Evolutionary conservation across 352 stramenopile species (phyloP).

Genomic region (Globisporangium nunn): DNA sequence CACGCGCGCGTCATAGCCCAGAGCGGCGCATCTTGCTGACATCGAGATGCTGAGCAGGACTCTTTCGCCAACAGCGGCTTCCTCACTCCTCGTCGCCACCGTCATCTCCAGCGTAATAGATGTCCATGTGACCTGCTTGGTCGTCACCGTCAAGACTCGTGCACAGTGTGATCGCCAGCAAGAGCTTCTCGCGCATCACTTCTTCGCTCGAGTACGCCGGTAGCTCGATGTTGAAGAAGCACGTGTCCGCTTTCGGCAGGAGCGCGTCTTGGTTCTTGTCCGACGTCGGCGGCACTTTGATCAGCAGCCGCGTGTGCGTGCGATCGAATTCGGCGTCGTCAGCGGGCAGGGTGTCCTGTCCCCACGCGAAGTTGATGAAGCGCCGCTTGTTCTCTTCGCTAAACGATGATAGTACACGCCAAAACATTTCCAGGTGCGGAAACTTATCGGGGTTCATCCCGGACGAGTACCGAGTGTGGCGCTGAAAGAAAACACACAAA

Average conservation of each 20-base stretch:
- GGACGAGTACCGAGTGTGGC: slow-evolving; percentile 73
- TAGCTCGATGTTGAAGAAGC: slow-evolving; percentile 83
- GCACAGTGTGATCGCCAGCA: slow-evolving; percentile 69
- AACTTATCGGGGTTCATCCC: slow-evolving; percentile 68
- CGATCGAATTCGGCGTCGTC: slow-evolving; percentile 79
- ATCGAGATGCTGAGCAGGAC: background rate
- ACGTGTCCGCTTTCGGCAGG: slow-evolving; percentile 75
- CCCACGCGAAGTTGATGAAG: slow-evolving; percentile 85
- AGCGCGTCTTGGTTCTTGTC: slow-evolving; percentile 37
- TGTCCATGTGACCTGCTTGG: slow-evolving; percentile 52
- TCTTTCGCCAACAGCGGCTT: slow-evolving; percentile 15
- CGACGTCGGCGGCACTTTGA: slow-evolving; percentile 50
- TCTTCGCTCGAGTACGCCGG: slow-evolving; percentile 67
- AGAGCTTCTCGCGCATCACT: slow-evolving; percentile 61
- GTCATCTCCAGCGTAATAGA: slow-evolving; percentile 64
- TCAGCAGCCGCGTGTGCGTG: slow-evolving; percentile 61
- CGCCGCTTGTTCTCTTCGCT: slow-evolving; percentile 71
- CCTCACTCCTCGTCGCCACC: slow-evolving; percentile 43
- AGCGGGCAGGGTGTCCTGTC: slow-evolving; percentile 66
- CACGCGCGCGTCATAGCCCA: background rate
- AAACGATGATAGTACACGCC: slow-evolving; percentile 49
- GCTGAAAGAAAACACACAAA: slow-evolving; percentile 33
- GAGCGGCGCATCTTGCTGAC: too few species aligned
- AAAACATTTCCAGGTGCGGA: slow-evolving; percentile 75
- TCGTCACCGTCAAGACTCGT: slow-evolving; percentile 82